Conservation (phyloP, 352 stramenopile species). For the Pythium brassicae region DNA sequence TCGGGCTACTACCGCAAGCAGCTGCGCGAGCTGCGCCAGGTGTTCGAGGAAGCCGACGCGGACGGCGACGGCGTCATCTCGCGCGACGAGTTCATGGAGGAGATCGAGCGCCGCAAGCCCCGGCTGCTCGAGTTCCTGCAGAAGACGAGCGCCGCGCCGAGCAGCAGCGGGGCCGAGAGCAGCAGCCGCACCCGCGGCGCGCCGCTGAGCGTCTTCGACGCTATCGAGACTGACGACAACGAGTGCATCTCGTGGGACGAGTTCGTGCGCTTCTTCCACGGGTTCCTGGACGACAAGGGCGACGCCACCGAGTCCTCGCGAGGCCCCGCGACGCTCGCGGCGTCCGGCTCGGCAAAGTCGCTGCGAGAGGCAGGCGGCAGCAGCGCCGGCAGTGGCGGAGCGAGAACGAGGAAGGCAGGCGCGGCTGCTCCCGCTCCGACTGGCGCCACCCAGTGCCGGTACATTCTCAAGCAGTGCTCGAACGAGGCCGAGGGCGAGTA, state of each 20-base stretch:
- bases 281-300: constrained; percentile 33
- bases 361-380: constrained; percentile 2
- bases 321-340: not conserved
- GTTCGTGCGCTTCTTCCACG: constrained; percentile 76
- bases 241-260: constrained; percentile 86
- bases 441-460: constrained; percentile 35
- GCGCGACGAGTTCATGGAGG: constrained; percentile 82
- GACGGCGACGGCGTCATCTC: constrained; percentile 74
- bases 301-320: constrained; percentile 18
- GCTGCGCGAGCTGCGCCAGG: constrained; percentile 64
- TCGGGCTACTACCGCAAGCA: constrained; percentile 62
- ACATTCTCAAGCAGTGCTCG: constrained; percentile 85
- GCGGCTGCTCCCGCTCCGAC: constrained; percentile 5
- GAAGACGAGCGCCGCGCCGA: constrained; percentile 27
- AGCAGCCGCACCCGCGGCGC: constrained; percentile 8
- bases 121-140: constrained; percentile 74
- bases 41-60: constrained; percentile 79
- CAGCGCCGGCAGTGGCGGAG: not conserved
- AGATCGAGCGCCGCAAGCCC: constrained; percentile 74
- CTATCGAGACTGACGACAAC: constrained; percentile 88
- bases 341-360: constrained; percentile 8
- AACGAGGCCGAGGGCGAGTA: constrained; percentile 79
- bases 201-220: constrained; percentile 81
- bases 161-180: not conserved
- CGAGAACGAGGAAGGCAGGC: constrained; percentile 1